Base-by-base conservation (phyloP, 305 asterid species). In the Rubia balearica region DNA sequence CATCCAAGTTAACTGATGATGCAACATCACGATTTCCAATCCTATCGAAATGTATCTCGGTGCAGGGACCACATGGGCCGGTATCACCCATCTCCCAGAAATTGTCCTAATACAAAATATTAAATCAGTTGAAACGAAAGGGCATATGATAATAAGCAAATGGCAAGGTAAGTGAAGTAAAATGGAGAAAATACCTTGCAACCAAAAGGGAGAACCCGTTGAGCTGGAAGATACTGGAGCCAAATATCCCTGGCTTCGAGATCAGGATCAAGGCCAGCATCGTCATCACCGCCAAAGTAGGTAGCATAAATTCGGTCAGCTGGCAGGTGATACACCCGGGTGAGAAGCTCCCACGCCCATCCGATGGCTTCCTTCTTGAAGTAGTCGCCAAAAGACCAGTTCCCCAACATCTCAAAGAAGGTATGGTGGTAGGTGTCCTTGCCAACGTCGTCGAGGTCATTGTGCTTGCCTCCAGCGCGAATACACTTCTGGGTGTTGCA, bases 61-160 rank as follows among this genome's bases (percentile, higher is more conserved):
- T 89, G 81, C 97, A 91, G 64, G 99, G 99, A 51, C 99, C 99
- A 64, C 99, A 94, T 7, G 99, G 99, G 57, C 99, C 99, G 11
- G 97, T 88, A 81, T 94, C 97, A 61, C 97, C 98, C 99, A 94
- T 94, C 81, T 94, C 97, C 99, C 99, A 94, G 73, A 94, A 94
- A 65, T 91, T 94, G 84, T 91, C 99, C 97, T 73, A 27, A 27
- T 27, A 27, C 30, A 27, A 27, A 27, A n/a, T n/a, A 27, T 27
- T 27, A 1, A 27, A 27, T 1, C 30, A 27, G 30, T 27, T 27
- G 2, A 2, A 27, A 0, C 1, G 2, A 27, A 27, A 27, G 30
- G 30, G 30, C 30, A 27, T 27, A 2, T 27, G 2, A 0, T 27
- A 27, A 27, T 27, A 27, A 27, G 30, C 30, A 27, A 27, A 27